Percentiles rank a stretch among this genome's conserved stretches.
Conservation (phyloP, 1,139 yeast species). For the Pichia sp. region DNA sequence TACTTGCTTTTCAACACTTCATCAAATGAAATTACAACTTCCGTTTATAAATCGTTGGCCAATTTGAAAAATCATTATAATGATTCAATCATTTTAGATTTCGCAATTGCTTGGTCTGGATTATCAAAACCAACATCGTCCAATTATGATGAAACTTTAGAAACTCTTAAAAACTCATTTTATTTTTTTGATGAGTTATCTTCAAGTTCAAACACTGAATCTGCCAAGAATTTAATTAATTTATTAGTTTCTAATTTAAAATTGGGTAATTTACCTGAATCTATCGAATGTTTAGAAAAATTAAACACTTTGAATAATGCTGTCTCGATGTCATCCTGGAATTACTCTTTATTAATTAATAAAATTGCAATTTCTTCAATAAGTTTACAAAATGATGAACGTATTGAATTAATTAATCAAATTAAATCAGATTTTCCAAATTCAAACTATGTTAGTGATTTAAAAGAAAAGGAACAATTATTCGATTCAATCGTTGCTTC, state of each 20-base stretch:
- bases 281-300: conserved; percentile 32
- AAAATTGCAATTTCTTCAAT: conserved; percentile 46
- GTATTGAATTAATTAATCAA: conserved; percentile 33
- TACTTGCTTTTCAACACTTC: conserved; percentile 2
- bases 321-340: conserved; percentile 16
- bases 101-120: conserved; percentile 26
- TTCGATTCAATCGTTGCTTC: conserved; percentile 52
- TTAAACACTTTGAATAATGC: conserved; percentile 26
- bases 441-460: conserved; percentile 35
- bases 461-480: conserved; percentile 39
- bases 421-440: conserved; percentile 38
- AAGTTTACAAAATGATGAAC: conserved; percentile 31
- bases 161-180: conserved; percentile 22
- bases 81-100: conserved; percentile 26
- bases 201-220: conserved; percentile 23
- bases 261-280: conserved; percentile 36
- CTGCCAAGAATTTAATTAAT: conserved; percentile 32
- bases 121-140: conserved; percentile 1
- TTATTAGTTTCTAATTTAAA: conserved; percentile 35
- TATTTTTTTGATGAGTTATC: conserved; percentile 28
- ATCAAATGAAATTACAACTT: conserved; percentile 1
- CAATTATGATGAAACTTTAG: conserved; percentile 12
- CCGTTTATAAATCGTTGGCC: conserved; percentile 2
- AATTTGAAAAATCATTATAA: conserved; percentile 10
- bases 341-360: conserved; percentile 46